Evolutionary conservation across 176 grass and related monocot species (phyloP).

Genomic region (Raddia guianensis): DNA sequence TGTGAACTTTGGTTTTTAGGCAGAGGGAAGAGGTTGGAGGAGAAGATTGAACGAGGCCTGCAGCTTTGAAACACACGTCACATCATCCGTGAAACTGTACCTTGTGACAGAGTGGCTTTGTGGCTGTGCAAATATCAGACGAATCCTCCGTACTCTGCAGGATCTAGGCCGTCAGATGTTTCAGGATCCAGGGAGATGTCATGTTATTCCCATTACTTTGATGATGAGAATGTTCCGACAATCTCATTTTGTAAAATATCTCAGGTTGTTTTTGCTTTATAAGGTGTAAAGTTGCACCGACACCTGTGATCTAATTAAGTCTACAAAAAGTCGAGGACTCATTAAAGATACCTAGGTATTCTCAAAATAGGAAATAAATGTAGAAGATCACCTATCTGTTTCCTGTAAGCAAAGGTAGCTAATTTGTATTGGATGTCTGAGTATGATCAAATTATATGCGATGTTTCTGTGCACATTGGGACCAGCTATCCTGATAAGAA

Average conservation of each 20-base stretch:
- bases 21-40: neutral
- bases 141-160: slow-evolving; percentile 1
- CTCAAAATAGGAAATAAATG: neutral
- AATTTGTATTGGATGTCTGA: neutral
- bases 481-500: neutral
- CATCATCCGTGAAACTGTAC: slow-evolving; percentile 19
- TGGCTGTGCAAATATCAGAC: neutral
- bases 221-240: neutral
- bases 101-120: neutral
- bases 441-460: neutral
- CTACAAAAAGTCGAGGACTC: neutral
- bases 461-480: neutral
- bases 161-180: slow-evolving; percentile 3
- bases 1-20: slow-evolving; percentile 1
- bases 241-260: neutral
- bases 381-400: neutral
- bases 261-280: neutral
- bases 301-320: neutral
- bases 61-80: neutral
- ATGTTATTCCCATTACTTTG: neutral
- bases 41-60: neutral
- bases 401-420: neutral
- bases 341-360: neutral
- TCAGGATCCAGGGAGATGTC: neutral
- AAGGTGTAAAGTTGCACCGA: neutral